Base-by-base conservation (phyloP, 139 green algal genomes). In the Bryopsis sp. region DNA sequence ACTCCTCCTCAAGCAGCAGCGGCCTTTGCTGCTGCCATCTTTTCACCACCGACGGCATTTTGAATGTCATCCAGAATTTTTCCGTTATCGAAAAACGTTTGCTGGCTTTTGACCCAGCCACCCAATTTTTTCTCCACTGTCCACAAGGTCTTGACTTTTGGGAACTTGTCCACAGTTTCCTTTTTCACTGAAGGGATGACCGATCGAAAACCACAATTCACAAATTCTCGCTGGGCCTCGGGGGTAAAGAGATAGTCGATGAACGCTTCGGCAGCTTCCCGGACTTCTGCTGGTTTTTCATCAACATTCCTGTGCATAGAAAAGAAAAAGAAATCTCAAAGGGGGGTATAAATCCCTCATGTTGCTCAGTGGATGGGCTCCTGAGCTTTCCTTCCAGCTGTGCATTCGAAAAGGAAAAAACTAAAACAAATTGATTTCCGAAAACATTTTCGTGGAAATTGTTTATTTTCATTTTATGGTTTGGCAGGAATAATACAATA, bases 91-190 rank as follows among this genome's bases (percentile, higher is more conserved):
- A 94, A 94, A 50, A 94, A 91, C 3, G 74, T 75, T 0, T 46
- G 24, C 68, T 91, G 82, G 28, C 81, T 75, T 11, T 38, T 54
- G 1, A 73, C 60, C 87, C 87, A 94, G 24, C 78, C 74, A 15
- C 83, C 83, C 34, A 94, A 71, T 79, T 82, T 78, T 34, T 80
- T 68, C 57, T 94, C 87, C n/a, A 92, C 87, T 0, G 66, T 83
- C 83, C 85, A 90, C 34, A 86, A 31, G 0, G 68, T 65, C 72
- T 77, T 82, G 33, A 87, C 78, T 15, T 37, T 43, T 8, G 62
- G 62, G 15, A 58, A 57, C 4, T 5, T 69, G 15, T 54, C 35
- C 15, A 37, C 22, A 11, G 37, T 57, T 54, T 69, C 62, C 35
- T 69, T 54, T 37, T 50, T 32, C 22, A 69, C 62, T 32, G 26